Conservation (phyloP, 352 stramenopile species). For the Pythium insidiosum region DNA sequence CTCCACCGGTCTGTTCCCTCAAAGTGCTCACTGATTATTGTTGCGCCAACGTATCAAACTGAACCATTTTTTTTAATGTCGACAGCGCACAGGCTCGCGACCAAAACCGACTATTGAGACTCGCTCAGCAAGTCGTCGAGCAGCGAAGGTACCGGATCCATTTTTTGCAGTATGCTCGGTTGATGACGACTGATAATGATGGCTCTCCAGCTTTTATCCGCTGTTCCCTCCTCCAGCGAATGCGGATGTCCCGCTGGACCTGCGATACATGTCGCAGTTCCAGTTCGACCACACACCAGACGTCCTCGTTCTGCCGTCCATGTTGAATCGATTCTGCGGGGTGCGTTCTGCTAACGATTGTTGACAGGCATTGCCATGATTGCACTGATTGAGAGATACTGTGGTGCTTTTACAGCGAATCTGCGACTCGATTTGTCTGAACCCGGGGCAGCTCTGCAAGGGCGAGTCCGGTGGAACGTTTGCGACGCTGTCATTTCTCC, state of each 20-base stretch:
- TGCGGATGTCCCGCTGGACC: constrained; percentile 82
- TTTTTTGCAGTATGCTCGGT: not conserved
- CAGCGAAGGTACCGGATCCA: constrained; percentile 47
- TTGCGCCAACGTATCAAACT: constrained; percentile 1
- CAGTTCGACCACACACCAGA: constrained; percentile 91
- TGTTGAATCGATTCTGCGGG: constrained; percentile 86
- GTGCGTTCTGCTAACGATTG: constrained; percentile 25
- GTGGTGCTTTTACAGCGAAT: constrained; percentile 65
- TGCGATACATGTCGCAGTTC: constrained; percentile 89
- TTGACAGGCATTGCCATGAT: not conserved
- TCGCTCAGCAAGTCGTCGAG: constrained; percentile 75
- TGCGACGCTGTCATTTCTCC: constrained; percentile 87
- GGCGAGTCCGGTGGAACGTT: constrained; percentile 92
- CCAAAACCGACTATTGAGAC: constrained; percentile 64
- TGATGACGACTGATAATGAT: not conserved
- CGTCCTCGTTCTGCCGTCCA: constrained; percentile 93
- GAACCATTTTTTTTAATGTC: not conserved
- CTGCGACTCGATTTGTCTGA: constrained; percentile 91
- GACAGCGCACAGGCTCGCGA: constrained; percentile 35
- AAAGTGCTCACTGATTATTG: not conserved
- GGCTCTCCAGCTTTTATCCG: constrained; percentile 46
- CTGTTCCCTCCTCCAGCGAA: constrained; percentile 64
- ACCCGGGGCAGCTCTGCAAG: constrained; percentile 92
- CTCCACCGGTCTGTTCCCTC: constrained; percentile 31
- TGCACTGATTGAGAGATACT: constrained; percentile 4